A percentile compares a stretch with the other conserved stretches of the same genome.
Evolutionary conservation across 768 basidiomycete species (phyloP).

Genomic region (Chalciporus piperatus): DNA sequence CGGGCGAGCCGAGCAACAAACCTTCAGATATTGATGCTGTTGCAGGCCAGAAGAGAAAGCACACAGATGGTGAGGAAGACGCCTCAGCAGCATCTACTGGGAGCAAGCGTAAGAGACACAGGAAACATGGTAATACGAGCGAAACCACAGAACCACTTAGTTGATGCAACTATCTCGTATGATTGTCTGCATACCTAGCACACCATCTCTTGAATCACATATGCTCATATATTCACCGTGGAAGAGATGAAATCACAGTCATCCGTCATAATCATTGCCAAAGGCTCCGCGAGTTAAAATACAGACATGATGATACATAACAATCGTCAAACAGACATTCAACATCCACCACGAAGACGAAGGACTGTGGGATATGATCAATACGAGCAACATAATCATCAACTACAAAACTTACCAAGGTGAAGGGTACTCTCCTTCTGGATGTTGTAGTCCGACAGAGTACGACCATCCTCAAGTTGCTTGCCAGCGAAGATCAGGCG

Average conservation of each 20-base stretch:
- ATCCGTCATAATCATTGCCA: background rate
- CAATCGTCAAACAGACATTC: slow-evolving; percentile 6
- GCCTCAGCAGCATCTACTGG: rapidly evolving
- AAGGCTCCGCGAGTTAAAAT: background rate
- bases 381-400: background rate
- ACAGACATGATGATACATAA: slow-evolving; percentile 5
- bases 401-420: slow-evolving; percentile 34
- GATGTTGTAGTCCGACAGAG: slow-evolving; percentile 75
- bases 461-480: slow-evolving; percentile 76
- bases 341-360: slow-evolving; percentile 78
- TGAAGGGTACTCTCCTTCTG: slow-evolving; percentile 75
- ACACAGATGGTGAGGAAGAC: background rate
- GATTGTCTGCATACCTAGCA: too few species aligned
- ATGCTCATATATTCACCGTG: background rate
- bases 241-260: background rate
- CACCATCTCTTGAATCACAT: too few species aligned
- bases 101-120: slow-evolving; percentile 26
- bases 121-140: slow-evolving; percentile 1
- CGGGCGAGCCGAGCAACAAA: background rate
- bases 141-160: background rate
- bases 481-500: slow-evolving; percentile 80
- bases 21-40: background rate
- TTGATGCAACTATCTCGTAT: background rate
- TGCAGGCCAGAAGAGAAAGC: slow-evolving; percentile 21
- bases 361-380: slow-evolving; percentile 42